These are phyloP conservation scores for Hanseniaspora valbyensis DNA, from an alignment of 805 yeast species.

Conservation along the genomic window DNA sequence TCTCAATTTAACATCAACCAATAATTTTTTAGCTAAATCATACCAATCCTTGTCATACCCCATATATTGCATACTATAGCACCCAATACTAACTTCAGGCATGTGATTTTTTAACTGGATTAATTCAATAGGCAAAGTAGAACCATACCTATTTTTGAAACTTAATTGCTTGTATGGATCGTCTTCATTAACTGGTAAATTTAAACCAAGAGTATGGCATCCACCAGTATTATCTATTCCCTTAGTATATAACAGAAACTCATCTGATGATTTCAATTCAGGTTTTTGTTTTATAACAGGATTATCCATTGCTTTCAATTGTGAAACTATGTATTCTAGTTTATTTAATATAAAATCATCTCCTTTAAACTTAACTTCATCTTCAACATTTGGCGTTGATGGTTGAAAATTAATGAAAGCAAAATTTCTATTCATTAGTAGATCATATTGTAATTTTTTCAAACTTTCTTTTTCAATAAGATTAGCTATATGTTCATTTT, in stretches of 20 bases:
- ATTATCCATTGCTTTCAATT: background rate
- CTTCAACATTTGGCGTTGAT: background rate
- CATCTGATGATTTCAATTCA: background rate
- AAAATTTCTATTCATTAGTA: background rate
- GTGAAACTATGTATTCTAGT: background rate
- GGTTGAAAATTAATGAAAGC: background rate
- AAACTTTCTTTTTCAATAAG: background rate
- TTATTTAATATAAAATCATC: background rate
- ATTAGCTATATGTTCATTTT: background rate
- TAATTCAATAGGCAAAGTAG: background rate
- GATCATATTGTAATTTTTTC: background rate
- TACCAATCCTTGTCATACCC: slow-evolving; percentile 13
- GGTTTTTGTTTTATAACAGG: background rate
- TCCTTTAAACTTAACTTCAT: background rate
- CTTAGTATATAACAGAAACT: background rate
- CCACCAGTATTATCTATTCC: slow-evolving; percentile 2
- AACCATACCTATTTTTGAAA: slow-evolving; percentile 1
- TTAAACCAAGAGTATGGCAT: slow-evolving; percentile 1
- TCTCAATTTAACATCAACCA: background rate
- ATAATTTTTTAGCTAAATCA: background rate
- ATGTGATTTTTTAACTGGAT: background rate
- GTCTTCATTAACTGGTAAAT: background rate
- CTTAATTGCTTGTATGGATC: background rate
- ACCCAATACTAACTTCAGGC: slow-evolving; percentile 4
- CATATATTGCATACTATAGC: slow-evolving; percentile 6